Evolutionary conservation across 2,329 filamentous ascomycete species (phyloP).

Genomic region (Curvularia spicifera): DNA sequence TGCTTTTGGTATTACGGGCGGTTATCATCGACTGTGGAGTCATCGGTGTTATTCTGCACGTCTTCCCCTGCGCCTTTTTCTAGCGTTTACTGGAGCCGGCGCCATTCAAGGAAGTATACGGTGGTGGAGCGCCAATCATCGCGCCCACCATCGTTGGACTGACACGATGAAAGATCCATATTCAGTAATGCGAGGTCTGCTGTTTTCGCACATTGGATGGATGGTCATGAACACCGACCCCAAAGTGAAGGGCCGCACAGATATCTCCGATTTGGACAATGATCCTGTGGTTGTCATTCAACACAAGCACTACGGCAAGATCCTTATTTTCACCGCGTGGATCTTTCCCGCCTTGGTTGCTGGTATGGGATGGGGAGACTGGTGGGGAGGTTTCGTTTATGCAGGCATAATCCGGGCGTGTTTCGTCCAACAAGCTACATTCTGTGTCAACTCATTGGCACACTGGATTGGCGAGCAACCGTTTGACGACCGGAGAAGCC

Average conservation of each 20-base stretch:
- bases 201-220: slow-evolving; percentile 59
- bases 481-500: slow-evolving; percentile 49
- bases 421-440: slow-evolving; percentile 59
- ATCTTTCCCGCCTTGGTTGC: slow-evolving; percentile 55
- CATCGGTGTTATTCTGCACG: slow-evolving; percentile 55
- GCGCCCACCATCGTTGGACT: slow-evolving; percentile 59
- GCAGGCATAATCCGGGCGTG: slow-evolving; percentile 57
- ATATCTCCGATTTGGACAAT: slow-evolving; percentile 59
- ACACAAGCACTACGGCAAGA: slow-evolving; percentile 55
- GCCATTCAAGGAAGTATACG: slow-evolving; percentile 57
- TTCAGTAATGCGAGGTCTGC: slow-evolving; percentile 55
- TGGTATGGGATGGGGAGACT: slow-evolving; percentile 58
- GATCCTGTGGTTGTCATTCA: slow-evolving; percentile 57
- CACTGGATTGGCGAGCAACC: slow-evolving; percentile 59
- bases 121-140: slow-evolving; percentile 57
- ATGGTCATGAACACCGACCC: slow-evolving; percentile 60
- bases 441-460: slow-evolving; percentile 60
- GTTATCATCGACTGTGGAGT: slow-evolving; percentile 77
- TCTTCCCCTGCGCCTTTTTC: slow-evolving; percentile 53
- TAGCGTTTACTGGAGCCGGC: slow-evolving; percentile 55
- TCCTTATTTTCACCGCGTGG: slow-evolving; percentile 51
- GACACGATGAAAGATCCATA: slow-evolving; percentile 60
- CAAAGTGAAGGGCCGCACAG: slow-evolving; percentile 56
- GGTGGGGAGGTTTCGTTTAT: slow-evolving; percentile 56
- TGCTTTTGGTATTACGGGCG: slow-evolving; percentile 65